These are phyloP conservation scores for Amniculicola lignicola DNA, from an alignment of 495 filamentous ascomycete genomes.

Conservation along the genomic window DNA sequence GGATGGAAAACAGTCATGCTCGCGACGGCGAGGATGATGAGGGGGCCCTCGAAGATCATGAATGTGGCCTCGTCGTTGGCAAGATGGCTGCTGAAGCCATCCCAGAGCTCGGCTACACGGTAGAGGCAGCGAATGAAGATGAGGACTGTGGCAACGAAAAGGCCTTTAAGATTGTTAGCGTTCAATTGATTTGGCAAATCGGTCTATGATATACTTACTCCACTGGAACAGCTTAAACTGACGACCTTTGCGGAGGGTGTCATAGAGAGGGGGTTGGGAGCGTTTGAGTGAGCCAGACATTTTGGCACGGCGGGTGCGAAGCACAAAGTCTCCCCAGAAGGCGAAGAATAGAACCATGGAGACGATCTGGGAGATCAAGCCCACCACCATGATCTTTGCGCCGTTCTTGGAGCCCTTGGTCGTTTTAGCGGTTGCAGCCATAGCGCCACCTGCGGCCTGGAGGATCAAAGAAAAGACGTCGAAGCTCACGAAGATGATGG, in stretches of 20 bases:
- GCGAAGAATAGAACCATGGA: constrained; percentile 53
- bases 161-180: constrained; percentile 2
- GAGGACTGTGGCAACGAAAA: constrained; percentile 29
- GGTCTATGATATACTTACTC: constrained; percentile 16
- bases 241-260: constrained; percentile 6
- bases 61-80: constrained; percentile 60
- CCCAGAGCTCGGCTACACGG: constrained; percentile 61
- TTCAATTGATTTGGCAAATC: neutral
- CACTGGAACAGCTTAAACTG: constrained; percentile 27
- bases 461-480: constrained; percentile 62
- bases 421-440: constrained; percentile 51
- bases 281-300: constrained; percentile 5
- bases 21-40: constrained; percentile 56
- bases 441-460: constrained; percentile 60
- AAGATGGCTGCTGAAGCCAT: constrained; percentile 59
- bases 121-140: constrained; percentile 63
- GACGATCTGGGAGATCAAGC: constrained; percentile 57
- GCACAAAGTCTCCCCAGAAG: constrained; percentile 51
- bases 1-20: constrained; percentile 28
- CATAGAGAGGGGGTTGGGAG: constrained; percentile 18
- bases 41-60: constrained; percentile 68
- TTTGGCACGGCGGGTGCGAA: constrained; percentile 40
- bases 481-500: constrained; percentile 57
- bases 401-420: constrained; percentile 45
- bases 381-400: constrained; percentile 65